Conservation (phyloP, 2,329 filamentous ascomycete species). For the Penicillium sp. region DNA sequence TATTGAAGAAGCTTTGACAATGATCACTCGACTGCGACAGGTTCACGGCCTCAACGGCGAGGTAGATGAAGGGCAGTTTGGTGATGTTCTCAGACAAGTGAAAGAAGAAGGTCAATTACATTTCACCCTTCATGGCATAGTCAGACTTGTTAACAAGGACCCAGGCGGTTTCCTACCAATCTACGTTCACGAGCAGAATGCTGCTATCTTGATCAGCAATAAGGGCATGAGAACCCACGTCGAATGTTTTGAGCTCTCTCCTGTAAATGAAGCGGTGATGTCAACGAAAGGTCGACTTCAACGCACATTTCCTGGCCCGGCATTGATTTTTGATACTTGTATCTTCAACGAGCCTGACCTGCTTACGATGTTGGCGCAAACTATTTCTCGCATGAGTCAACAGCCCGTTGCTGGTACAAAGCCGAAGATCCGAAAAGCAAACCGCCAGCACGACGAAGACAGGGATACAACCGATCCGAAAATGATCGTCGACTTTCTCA, state of each 20-base stretch:
- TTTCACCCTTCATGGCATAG: constrained; percentile 1
- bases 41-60: constrained; percentile 7
- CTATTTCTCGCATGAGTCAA: constrained; percentile 33
- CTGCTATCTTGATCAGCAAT: constrained; percentile 40
- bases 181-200: constrained; percentile 44
- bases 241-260: constrained; percentile 46
- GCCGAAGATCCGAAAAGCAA: constrained; percentile 37
- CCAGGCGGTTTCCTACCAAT: constrained; percentile 29
- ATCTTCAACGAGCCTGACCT: constrained; percentile 22
- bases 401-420: constrained; percentile 32
- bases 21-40: constrained; percentile 12
- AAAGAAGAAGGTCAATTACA: constrained; percentile 4
- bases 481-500: constrained; percentile 49
- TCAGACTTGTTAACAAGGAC: constrained; percentile 1
- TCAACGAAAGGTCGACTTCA: constrained; percentile 34
- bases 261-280: constrained; percentile 36
- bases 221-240: constrained; percentile 14
- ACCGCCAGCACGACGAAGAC: constrained; percentile 32
- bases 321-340: constrained; percentile 25
- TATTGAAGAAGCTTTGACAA: constrained; percentile 5
- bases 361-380: constrained; percentile 22
- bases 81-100: constrained; percentile 5
- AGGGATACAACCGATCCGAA: constrained; percentile 47
- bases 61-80: constrained; percentile 9
- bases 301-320: constrained; percentile 43